Conservation (phyloP, 2,329 filamentous ascomycete species). For the Zalaria obscura region DNA sequence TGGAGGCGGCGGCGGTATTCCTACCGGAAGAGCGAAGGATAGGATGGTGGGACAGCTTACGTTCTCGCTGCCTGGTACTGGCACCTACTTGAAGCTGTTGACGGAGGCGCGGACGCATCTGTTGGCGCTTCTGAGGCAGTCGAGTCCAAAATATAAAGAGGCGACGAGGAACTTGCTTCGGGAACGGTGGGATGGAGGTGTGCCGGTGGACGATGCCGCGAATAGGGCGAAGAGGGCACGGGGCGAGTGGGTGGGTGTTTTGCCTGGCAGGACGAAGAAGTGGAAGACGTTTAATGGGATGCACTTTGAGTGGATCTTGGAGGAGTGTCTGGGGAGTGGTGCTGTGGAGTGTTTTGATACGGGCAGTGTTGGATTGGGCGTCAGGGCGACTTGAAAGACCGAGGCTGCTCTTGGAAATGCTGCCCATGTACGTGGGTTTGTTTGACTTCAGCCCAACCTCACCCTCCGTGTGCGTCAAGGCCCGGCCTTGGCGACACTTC, state of each 20-base stretch:
- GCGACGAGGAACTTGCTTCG: conserved; percentile 46
- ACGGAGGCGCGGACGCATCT: conserved; percentile 48
- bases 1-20: conserved; percentile 31
- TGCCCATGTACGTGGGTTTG: neutral
- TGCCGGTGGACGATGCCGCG: conserved; percentile 31
- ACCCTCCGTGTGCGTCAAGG: too few relatives aligned
- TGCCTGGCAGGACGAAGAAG: conserved; percentile 48
- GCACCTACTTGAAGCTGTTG: conserved; percentile 52
- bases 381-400: conserved; percentile 21
- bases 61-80: conserved; percentile 53
- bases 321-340: conserved; percentile 56
- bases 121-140: conserved; percentile 40
- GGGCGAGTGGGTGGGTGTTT: conserved; percentile 42
- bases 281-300: conserved; percentile 61
- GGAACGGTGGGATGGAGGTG: conserved; percentile 58
- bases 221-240: conserved; percentile 36
- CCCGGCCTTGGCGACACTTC: too few relatives aligned
- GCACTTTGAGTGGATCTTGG: conserved; percentile 56
- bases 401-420: neutral
- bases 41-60: conserved; percentile 21
- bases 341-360: conserved; percentile 63
- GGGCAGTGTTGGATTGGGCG: conserved; percentile 54
- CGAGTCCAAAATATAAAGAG: conserved; percentile 44
- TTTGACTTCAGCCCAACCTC: too few relatives aligned
- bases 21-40: conserved; percentile 5